A percentile compares a stretch with the other conserved stretches of the same genome.
Conservation (phyloP, 1,139 yeast species). For the Magnusiomyces tetraspermus region DNA sequence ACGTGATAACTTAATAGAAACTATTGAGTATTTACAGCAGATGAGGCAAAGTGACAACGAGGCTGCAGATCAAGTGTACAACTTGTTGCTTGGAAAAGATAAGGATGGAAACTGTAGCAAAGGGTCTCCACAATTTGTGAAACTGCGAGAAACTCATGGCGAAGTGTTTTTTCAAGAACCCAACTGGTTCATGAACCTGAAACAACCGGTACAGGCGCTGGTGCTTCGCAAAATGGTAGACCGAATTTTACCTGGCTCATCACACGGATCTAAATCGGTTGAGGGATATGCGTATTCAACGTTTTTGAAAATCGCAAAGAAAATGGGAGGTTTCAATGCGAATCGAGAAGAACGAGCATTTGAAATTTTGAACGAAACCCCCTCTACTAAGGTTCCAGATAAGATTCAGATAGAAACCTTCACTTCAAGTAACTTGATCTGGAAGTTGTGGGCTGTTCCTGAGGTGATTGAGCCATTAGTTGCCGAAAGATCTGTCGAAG, state of each 20-base stretch:
- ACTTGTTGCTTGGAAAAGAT: not conserved
- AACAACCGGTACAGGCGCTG: slow-evolving; percentile 3
- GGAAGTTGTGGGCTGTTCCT: not conserved
- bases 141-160: not conserved
- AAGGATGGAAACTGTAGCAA: not conserved
- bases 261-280: not conserved
- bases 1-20: slow-evolving; percentile 8
- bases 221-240: slow-evolving; percentile 8
- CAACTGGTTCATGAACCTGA: not conserved
- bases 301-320: not conserved
- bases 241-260: slow-evolving; percentile 8
- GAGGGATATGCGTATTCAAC: not conserved
- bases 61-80: not conserved
- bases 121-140: not conserved
- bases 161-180: not conserved
- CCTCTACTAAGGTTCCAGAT: not conserved
- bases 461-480: not conserved
- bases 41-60: not conserved
- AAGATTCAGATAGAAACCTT: not conserved
- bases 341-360: not conserved
- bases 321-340: not conserved
- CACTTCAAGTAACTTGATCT: not conserved
- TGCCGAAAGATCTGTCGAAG: not conserved
- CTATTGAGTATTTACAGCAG: slow-evolving; percentile 3
- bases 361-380: not conserved